A percentile compares a stretch with the other conserved stretches of the same genome.
These are phyloP conservation scores for Aureobasidium subglaciale DNA, from an alignment of 2,329 filamentous ascomycete genomes.

Conservation along the genomic window DNA sequence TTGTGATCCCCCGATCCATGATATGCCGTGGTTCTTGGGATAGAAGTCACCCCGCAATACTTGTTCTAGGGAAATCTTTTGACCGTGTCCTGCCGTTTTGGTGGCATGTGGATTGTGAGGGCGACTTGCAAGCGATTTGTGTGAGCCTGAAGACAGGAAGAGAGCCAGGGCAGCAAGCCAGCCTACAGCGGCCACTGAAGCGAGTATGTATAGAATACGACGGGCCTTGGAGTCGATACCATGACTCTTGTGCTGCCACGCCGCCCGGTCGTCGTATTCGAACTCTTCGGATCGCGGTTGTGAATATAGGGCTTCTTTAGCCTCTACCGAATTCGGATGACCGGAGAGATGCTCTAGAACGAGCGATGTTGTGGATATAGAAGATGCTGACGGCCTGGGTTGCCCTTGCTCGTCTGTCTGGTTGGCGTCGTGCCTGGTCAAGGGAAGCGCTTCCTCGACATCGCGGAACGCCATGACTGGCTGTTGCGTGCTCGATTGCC, in stretches of 20 bases:
- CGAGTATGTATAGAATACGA: slow-evolving; percentile 54
- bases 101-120: slow-evolving; percentile 64
- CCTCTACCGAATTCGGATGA: slow-evolving; percentile 43
- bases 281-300: slow-evolving; percentile 34
- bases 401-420: slow-evolving; percentile 28
- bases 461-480: slow-evolving; percentile 18
- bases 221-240: slow-evolving; percentile 59
- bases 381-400: slow-evolving; percentile 55
- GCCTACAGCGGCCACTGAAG: slow-evolving; percentile 53
- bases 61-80: slow-evolving; percentile 66
- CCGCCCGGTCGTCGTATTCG: slow-evolving; percentile 46
- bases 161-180: slow-evolving; percentile 63
- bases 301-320: slow-evolving; percentile 39
- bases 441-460: slow-evolving; percentile 41
- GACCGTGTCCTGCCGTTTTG: slow-evolving; percentile 55
- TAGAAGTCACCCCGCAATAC: slow-evolving; percentile 60
- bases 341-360: slow-evolving; percentile 66
- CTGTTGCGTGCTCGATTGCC: not conserved
- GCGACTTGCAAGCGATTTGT: slow-evolving; percentile 57
- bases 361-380: slow-evolving; percentile 75
- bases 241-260: slow-evolving; percentile 33
- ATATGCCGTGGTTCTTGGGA: slow-evolving; percentile 57
- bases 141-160: slow-evolving; percentile 59
- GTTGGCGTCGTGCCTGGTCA: slow-evolving; percentile 30
- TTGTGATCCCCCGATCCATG: slow-evolving; percentile 67